These are phyloP conservation scores for Penicillium sclerotigenum DNA, from an alignment of 2,329 filamentous ascomycete genomes.

Conservation along the genomic window DNA sequence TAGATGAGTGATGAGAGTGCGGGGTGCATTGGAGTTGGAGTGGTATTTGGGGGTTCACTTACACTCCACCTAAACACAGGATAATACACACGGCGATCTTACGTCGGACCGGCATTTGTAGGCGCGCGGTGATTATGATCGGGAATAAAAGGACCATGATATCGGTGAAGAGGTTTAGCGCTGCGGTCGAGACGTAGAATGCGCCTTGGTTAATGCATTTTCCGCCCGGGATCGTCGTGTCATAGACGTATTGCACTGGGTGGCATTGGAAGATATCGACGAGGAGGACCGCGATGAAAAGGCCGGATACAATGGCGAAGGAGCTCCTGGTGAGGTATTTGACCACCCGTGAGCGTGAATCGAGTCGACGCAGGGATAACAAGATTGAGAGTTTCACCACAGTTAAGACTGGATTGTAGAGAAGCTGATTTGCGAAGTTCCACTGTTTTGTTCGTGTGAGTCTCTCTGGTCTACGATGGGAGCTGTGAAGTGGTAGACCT, in stretches of 20 bases:
- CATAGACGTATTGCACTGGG: slow-evolving; percentile 27
- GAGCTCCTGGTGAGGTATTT: slow-evolving; percentile 22
- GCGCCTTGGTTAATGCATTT: slow-evolving; percentile 30
- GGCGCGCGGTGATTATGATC: slow-evolving; percentile 29
- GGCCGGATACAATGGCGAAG: slow-evolving; percentile 16
- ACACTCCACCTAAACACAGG: slow-evolving; percentile 29
- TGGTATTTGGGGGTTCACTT: background rate
- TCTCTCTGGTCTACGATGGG: background rate
- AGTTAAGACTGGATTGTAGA: slow-evolving; percentile 32
- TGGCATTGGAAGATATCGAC: slow-evolving; percentile 34
- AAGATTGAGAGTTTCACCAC: slow-evolving; percentile 32
- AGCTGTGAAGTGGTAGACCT: background rate
- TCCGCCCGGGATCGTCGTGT: slow-evolving; percentile 17
- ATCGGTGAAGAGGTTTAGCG: slow-evolving; percentile 32
- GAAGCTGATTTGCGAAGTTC: slow-evolving; percentile 29
- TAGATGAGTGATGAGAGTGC: too few relatives aligned
- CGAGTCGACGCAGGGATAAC: slow-evolving; percentile 30
- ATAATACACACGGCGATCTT: slow-evolving; percentile 33
- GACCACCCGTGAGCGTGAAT: slow-evolving; percentile 23
- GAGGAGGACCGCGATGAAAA: slow-evolving; percentile 25
- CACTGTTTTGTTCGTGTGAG: slow-evolving; percentile 12
- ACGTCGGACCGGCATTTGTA: slow-evolving; percentile 28
- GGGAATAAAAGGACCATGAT: slow-evolving; percentile 31
- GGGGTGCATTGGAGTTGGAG: background rate
- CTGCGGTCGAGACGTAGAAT: slow-evolving; percentile 29